Conservation (phyloP, 1,284 basidiomycete species). For the Rhodotorula sp. region DNA sequence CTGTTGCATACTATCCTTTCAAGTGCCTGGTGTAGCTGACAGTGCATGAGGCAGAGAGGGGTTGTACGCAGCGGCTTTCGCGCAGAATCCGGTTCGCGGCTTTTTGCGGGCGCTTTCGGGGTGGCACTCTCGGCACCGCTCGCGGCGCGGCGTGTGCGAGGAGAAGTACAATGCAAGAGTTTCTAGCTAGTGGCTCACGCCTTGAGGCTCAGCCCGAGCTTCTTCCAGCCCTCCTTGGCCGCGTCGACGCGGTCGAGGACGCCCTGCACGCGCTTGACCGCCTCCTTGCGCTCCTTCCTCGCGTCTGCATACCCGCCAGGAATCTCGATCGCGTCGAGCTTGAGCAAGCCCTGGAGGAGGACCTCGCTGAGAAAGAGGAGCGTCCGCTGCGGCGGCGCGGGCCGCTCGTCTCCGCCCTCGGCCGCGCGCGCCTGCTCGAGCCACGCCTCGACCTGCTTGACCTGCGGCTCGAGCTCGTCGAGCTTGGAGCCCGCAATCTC, state of each 20-base stretch:
- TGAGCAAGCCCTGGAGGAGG: constrained; percentile 71
- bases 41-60: no score
- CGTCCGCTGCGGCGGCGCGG: constrained; percentile 54
- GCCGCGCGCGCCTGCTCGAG: constrained; percentile 11
- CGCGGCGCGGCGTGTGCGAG: no score
- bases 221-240: constrained; percentile 53
- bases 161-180: not conserved
- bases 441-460: constrained; percentile 55
- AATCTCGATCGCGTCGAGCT: constrained; percentile 69
- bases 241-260: constrained; percentile 62
- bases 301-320: constrained; percentile 71
- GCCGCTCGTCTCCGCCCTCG: constrained; percentile 34
- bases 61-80: no score
- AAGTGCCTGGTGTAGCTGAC: no score
- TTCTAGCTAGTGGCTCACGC: not conserved
- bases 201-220: constrained; percentile 26
- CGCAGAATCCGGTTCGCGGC: no score
- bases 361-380: constrained; percentile 59
- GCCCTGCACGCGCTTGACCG: constrained; percentile 66
- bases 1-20: no score
- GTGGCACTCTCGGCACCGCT: no score
- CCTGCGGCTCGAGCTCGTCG: constrained; percentile 55
- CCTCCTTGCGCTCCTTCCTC: constrained; percentile 68
- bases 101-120: no score
- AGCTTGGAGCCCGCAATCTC: constrained; percentile 24